A percentile compares a stretch with the other conserved stretches of the same genome.
Conservation (phyloP, 2,329 filamentous ascomycete species). For the Coleophoma crateriformis region DNA sequence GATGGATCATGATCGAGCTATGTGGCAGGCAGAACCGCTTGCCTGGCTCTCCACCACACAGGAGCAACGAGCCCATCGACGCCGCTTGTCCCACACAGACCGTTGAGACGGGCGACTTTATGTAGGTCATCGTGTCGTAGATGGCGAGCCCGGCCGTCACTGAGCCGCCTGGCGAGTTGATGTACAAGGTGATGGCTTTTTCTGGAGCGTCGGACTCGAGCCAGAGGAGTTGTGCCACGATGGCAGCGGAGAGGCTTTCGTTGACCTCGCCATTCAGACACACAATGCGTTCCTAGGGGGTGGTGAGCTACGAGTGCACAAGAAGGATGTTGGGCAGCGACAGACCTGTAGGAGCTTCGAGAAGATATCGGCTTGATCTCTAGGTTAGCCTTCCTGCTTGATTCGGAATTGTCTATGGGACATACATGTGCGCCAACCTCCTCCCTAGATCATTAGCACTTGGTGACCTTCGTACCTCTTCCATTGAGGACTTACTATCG, state of each 20-base stretch:
- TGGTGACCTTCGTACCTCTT: not conserved
- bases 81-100: constrained; percentile 94
- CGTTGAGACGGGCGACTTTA: constrained; percentile 85
- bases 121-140: constrained; percentile 99
- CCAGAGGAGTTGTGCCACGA: constrained; percentile 94
- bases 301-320: not conserved
- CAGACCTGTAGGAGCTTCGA: constrained; percentile 70
- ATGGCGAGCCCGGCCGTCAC: constrained; percentile 87
- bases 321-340: not conserved
- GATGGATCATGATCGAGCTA: constrained; percentile 93
- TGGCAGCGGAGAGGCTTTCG: constrained; percentile 83
- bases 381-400: constrained; percentile 19
- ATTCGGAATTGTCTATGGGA: constrained; percentile 16
- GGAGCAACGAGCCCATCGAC: constrained; percentile 86
- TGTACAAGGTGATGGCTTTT: constrained; percentile 95
- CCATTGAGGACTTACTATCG: constrained; percentile 41
- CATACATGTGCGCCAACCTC: constrained; percentile 74
- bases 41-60: constrained; percentile 79
- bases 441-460: constrained; percentile 47
- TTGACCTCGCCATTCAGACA: constrained; percentile 90
- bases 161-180: constrained; percentile 91
- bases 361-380: constrained; percentile 66
- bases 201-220: constrained; percentile 95
- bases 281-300: constrained; percentile 75
- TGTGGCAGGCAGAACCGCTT: constrained; percentile 90